phyloP scores from a whole-genome alignment of 2,329 filamentous ascomycete genomes.

The Claviceps paspali region DNA sequence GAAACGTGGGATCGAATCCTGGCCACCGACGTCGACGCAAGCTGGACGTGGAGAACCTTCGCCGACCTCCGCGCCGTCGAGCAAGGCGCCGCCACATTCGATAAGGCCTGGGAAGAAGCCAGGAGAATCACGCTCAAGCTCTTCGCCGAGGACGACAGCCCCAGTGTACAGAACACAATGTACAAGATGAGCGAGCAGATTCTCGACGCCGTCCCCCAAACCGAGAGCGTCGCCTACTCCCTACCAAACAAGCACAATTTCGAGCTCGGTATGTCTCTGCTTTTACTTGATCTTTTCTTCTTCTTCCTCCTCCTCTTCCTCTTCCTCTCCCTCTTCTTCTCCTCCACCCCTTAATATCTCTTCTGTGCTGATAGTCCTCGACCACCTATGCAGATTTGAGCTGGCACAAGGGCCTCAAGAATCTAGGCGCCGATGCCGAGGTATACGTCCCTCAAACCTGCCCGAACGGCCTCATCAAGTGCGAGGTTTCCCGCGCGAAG shows the following conservation, averaged over 20 bases:
- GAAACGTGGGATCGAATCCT: constrained; percentile 94
- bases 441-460: constrained; percentile 87
- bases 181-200: constrained; percentile 96
- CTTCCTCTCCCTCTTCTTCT: too few species aligned
- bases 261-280: constrained; percentile 57
- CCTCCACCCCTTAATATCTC: too few species aligned
- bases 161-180: constrained; percentile 94
- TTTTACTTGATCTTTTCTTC: neutral
- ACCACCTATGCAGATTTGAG: constrained; percentile 50
- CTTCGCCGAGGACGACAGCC: constrained; percentile 80
- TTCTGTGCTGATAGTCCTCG: too few species aligned
- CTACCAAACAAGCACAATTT: constrained; percentile 99
- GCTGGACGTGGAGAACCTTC: constrained; percentile 75
- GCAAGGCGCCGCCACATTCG: constrained; percentile 50
- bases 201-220: constrained; percentile 55
- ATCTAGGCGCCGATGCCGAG: constrained; percentile 88
- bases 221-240: constrained; percentile 62
- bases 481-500: constrained; percentile 55
- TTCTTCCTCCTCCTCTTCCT: neutral
- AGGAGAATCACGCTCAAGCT: constrained; percentile 75
- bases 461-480: constrained; percentile 92
- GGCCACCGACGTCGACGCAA: constrained; percentile 78
- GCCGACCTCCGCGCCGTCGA: constrained; percentile 50
- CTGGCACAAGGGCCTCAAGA: constrained; percentile 93
- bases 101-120: constrained; percentile 64